These are phyloP conservation scores for Clavispora fructus DNA, from an alignment of 805 yeast species.

Conservation along the genomic window DNA sequence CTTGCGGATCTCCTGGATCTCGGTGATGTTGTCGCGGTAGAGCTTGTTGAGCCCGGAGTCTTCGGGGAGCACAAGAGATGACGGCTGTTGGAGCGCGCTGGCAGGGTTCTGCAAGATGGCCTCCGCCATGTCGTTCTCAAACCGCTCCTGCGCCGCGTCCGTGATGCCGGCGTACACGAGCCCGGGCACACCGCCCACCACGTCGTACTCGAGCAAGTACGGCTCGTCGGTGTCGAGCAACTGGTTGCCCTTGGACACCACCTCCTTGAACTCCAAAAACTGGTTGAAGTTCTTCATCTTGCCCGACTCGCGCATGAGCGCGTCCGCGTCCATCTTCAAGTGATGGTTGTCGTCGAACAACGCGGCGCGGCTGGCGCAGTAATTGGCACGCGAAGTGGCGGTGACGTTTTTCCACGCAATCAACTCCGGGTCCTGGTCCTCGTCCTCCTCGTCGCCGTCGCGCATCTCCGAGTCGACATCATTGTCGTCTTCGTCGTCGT, in stretches of 20 bases:
- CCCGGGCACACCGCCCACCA: conserved; percentile 74
- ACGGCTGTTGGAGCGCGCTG: conserved; percentile 16
- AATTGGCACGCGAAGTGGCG: conserved; percentile 71
- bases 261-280: conserved; percentile 36
- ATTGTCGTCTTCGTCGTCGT: conserved; percentile 35
- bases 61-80: conserved; percentile 29
- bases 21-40: conserved; percentile 59
- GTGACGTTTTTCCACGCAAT: conserved; percentile 83
- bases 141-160: conserved; percentile 33
- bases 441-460: conserved; percentile 45
- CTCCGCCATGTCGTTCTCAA: conserved; percentile 34
- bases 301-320: conserved; percentile 57
- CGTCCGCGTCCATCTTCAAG: conserved; percentile 63
- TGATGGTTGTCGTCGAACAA: conserved; percentile 54
- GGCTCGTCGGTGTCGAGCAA: conserved; percentile 54
- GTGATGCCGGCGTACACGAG: conserved; percentile 49
- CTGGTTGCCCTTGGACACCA: conserved; percentile 39
- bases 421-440: conserved; percentile 68
- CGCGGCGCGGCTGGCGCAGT: conserved; percentile 62
- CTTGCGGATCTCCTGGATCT: conserved; percentile 84
- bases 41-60: conserved; percentile 57
- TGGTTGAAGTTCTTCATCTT: conserved; percentile 61
- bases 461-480: conserved; percentile 11
- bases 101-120: conserved; percentile 22
- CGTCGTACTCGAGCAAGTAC: conserved; percentile 77